Evolutionary conservation across 805 yeast genomes (phyloP), one percentile per base, ranked within the genome.

Genomic region (Teunomyces kruisii): DNA sequence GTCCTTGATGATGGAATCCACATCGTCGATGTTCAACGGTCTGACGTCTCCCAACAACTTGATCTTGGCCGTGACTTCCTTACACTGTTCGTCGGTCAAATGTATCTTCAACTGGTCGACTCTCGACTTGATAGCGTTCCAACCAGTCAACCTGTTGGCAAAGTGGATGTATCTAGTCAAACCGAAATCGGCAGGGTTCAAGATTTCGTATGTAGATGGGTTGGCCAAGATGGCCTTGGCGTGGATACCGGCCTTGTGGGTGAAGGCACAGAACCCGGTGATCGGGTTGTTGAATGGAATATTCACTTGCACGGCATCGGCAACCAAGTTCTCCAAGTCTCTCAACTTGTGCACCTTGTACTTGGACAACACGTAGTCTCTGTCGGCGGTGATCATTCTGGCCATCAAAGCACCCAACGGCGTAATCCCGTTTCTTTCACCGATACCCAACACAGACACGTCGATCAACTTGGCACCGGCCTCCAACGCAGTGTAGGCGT

Each of bases 381-480:
- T 70, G 60, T 76, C 81, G 39, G 83, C 80, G 44, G 80, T 80
- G 57, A 79, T 78, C 83, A 79, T 79, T 67, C 83, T 69, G 38
- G 83, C 82, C 80, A 79, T 79, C 52, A 79, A 72, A 22, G 82
- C 83, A 54, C 84, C 83, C 54, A 79, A 67, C 37, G 84, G 82
- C 19, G 81, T 78, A 54, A 79, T 79, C 58, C 84, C 84, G 62
- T 79, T 79, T 71, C 84, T 74, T 65, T 79, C 84, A 62, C 84
- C 84, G 48, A 79, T 79, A 52, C 84, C 84, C 57, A 79, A 72
- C 16, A 79, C 81, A 36, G 81, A 76, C 6, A 79, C 79, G 55
- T 79, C 84, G 45, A 79, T 78, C 59, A 70, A 74, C 62, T 76
- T 78, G 38, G 83, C 83, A 54, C 84, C 84, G 9, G 80, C 84